phyloP scores from a whole-genome alignment of 2,329 filamentous ascomycete species.

The Sporothrix inflata region DNA sequence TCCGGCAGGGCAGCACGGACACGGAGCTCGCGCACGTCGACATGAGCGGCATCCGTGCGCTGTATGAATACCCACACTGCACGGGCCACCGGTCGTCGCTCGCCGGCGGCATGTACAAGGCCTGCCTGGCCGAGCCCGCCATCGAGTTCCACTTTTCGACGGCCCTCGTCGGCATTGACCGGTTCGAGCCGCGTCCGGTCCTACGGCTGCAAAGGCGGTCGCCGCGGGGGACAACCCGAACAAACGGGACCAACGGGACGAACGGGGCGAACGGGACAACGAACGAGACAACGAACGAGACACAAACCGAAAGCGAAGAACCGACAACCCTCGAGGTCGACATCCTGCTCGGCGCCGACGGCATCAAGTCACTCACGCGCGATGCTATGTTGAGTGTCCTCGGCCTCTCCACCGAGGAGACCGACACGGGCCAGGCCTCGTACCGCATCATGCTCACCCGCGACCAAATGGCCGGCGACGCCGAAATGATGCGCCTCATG shows the following conservation, averaged over 20 bases:
- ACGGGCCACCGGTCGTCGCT: conserved; percentile 76
- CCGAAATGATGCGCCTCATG: conserved; percentile 68
- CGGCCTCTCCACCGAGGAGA: conserved; percentile 56
- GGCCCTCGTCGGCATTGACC: conserved; percentile 57
- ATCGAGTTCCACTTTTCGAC: conserved; percentile 72
- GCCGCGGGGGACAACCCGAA: conserved; percentile 37
- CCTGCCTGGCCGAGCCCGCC: conserved; percentile 63
- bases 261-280: conserved; percentile 52
- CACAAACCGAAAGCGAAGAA: not conserved
- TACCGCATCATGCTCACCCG: conserved; percentile 78
- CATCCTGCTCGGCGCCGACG: conserved; percentile 58
- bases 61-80: conserved; percentile 77
- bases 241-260: not conserved
- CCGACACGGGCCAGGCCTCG: conserved; percentile 74
- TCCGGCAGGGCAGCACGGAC: conserved; percentile 71
- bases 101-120: conserved; percentile 69
- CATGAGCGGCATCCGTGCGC: conserved; percentile 66
- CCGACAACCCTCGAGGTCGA: conserved; percentile 52
- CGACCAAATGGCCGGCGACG: conserved; percentile 66
- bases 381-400: conserved; percentile 58
- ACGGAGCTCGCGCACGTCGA: conserved; percentile 71
- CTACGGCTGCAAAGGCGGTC: conserved; percentile 63
- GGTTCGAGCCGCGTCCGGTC: conserved; percentile 61
- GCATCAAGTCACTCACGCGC: conserved; percentile 57
- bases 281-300: not conserved